A percentile compares a stretch with the other conserved stretches of the same genome.
Conservation (phyloP, 2,329 filamentous ascomycete genomes). For the Microsporum audouinii region DNA sequence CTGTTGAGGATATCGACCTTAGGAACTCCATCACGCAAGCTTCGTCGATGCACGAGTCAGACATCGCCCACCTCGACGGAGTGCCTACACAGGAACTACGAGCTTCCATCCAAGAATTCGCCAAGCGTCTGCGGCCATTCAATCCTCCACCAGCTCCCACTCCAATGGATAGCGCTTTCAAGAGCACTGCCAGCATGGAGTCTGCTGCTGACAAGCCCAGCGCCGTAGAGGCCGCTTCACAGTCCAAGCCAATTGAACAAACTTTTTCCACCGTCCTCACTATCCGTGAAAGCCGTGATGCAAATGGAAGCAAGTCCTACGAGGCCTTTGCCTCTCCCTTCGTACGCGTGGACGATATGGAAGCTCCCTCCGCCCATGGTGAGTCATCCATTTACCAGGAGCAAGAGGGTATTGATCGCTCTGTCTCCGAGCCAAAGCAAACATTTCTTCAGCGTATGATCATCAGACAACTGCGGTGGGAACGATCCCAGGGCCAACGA, state of each 20-base stretch:
- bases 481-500: constrained; percentile 38
- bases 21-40: constrained; percentile 22
- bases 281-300: constrained; percentile 42
- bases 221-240: constrained; percentile 23
- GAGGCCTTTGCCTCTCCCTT: constrained; percentile 42
- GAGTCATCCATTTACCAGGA: constrained; percentile 21
- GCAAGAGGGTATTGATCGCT: constrained; percentile 7
- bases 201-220: constrained; percentile 27
- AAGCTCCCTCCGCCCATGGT: constrained; percentile 23
- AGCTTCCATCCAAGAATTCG: constrained; percentile 56
- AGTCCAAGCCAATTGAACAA: constrained; percentile 25
- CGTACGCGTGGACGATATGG: constrained; percentile 31
- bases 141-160: constrained; percentile 69
- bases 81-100: constrained; percentile 49
- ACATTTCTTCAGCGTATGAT: constrained; percentile 53
- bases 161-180: constrained; percentile 40
- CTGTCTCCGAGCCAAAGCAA: constrained; percentile 7
- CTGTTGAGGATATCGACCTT: constrained; percentile 25
- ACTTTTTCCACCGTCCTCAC: constrained; percentile 41
- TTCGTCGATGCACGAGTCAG: constrained; percentile 23
- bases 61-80: constrained; percentile 31
- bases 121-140: constrained; percentile 66
- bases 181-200: constrained; percentile 21
- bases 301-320: constrained; percentile 41
- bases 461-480: constrained; percentile 50